phyloP scores from a whole-genome alignment of 352 stramenopile genomes.

The Pythium guiyangense region DNA sequence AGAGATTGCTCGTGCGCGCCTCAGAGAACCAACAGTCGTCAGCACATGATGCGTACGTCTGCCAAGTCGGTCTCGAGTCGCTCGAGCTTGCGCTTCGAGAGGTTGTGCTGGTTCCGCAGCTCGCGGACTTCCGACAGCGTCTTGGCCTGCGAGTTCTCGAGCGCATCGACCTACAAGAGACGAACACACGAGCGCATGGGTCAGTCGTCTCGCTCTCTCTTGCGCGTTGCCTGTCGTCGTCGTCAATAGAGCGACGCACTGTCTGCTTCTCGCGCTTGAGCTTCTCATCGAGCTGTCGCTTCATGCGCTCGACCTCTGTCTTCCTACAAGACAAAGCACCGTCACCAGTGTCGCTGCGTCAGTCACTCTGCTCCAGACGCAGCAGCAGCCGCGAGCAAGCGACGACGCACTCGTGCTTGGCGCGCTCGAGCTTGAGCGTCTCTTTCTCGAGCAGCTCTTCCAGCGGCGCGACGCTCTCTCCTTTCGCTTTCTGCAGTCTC shows the following conservation, averaged over 20 bases:
- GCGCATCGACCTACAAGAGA: conserved; percentile 43
- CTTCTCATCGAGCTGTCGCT: conserved; percentile 52
- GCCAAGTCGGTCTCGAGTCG: conserved; percentile 55
- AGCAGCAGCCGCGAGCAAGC: too few species aligned
- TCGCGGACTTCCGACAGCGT: conserved; percentile 67
- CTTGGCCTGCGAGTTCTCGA: conserved; percentile 64
- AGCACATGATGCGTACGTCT: conserved; percentile 22
- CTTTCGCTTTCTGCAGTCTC: conserved; percentile 47
- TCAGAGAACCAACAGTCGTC: background rate
- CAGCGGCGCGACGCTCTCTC: conserved; percentile 57
- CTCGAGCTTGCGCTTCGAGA: conserved; percentile 57
- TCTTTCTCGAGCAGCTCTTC: conserved; percentile 68
- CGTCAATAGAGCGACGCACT: conserved; percentile 8
- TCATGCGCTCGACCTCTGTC: conserved; percentile 36
- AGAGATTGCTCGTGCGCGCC: background rate
- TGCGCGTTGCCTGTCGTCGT: too few species aligned
- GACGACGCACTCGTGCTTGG: conserved; percentile 48
- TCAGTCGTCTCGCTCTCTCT: background rate
- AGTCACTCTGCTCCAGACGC: too few species aligned
- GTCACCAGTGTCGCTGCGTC: background rate
- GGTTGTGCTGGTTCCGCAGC: conserved; percentile 67
- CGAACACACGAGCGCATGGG: too few species aligned
- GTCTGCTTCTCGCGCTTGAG: conserved; percentile 64
- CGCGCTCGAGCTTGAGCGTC: conserved; percentile 49
- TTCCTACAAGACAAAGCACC: conserved; percentile 28